phyloP scores from a whole-genome alignment of 2,329 filamentous ascomycete species.

The Scedosporium boydii region DNA sequence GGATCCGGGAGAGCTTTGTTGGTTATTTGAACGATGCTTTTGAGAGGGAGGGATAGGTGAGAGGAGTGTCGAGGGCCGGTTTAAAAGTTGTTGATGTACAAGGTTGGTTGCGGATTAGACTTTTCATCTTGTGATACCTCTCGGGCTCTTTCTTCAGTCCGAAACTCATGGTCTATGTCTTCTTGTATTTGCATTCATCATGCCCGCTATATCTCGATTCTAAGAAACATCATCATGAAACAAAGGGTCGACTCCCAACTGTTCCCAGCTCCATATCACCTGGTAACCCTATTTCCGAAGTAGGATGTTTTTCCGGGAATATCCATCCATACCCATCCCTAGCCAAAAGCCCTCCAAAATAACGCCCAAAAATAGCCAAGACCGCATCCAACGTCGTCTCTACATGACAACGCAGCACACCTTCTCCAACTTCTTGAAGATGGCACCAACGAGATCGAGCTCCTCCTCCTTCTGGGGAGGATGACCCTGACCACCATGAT shows the following conservation, averaged over 20 bases:
- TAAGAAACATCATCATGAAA: not conserved
- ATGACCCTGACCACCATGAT: constrained; percentile 30
- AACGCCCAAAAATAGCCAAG: not conserved
- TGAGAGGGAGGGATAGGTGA: constrained; percentile 41
- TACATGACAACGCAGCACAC: constrained; percentile 71
- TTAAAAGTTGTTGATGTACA: not conserved
- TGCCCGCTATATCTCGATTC: too few relatives aligned
- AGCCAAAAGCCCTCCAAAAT: not conserved
- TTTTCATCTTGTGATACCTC: not conserved
- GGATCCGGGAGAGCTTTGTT: constrained; percentile 55
- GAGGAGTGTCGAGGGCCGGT: not conserved
- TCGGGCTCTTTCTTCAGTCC: not conserved
- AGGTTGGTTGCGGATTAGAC: not conserved
- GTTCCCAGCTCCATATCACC: not conserved
- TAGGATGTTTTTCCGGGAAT: not conserved
- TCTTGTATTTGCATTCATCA: too few relatives aligned
- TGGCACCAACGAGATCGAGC: not conserved
- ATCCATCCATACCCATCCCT: not conserved
- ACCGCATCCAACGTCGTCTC: not conserved
- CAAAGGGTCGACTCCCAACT: not conserved
- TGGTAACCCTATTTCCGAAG: not conserved
- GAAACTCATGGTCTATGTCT: too few relatives aligned
- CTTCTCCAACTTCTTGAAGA: constrained; percentile 47
- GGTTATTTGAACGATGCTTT: constrained; percentile 58
- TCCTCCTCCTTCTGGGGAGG: constrained; percentile 37